Base-by-base conservation (phyloP, 202 grass and related monocot genomes). In the Digitaria exilis region DNA sequence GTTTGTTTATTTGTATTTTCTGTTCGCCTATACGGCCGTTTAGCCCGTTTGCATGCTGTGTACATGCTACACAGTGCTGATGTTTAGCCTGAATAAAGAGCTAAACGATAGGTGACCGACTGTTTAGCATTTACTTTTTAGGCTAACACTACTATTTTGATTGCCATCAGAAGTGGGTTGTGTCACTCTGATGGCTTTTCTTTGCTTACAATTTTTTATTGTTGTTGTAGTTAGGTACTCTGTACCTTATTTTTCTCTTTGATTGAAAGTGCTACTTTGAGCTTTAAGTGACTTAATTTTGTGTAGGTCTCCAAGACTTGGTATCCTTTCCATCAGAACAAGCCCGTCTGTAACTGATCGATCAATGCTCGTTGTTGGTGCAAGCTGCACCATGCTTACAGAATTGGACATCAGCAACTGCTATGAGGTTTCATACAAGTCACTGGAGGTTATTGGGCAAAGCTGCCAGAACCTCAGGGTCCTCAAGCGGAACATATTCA, bases 381-480 rank as follows among this genome's bases (percentile, higher is more conserved):
- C 79, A 61, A 87, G 73, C 71, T 96, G 96, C 51, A 65, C 24
- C 37, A 81, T 90, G 74, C 91, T 98, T 41, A 80, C 76, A 22
- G 89, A 96, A 81, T 86, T 96, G 80, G 96, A 92, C 77, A 92
- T 98, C 63, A 95, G 96, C 93, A 91, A 95, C 73, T 95, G 93
- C 74, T 89, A 95, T 44, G 89, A 93, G 66, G 84, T 95, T 61
- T 90, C 96, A 58, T 94, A 85, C 83, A 89, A 82, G 39, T 90
- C 96, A 35, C 81, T 98, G 8, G 87, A 96, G 56, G 25, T 87
- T 26, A 98, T 96, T 65, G 92, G 96, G 29, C 85, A 86, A 52
- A 95, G 78, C 63, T 98, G 93, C 80, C 75, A 84, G 9, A 94
- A 96, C 80, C 79, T 98, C 24, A 85, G 9, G 16, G 76, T 88